These are phyloP conservation scores for Paramecium sexaurelia DNA, from an alignment of 73 alveolate genomes.

Conservation along the genomic window DNA sequence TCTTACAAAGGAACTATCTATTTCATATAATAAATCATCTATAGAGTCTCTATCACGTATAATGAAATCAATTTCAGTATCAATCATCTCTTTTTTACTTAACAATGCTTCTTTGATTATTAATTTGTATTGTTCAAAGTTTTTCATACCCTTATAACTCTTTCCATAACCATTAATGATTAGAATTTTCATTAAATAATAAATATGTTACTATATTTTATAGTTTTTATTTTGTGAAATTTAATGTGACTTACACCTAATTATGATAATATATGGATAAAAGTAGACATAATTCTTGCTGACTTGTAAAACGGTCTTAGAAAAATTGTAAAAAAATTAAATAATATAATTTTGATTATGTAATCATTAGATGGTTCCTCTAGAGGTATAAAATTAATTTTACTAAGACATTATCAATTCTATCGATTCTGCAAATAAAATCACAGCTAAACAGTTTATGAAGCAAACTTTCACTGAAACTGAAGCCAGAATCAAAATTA, in stretches of 20 bases:
- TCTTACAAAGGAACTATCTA: slow-evolving; percentile 58
- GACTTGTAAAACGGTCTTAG: not conserved
- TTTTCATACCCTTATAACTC: not conserved
- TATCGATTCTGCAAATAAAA: not conserved
- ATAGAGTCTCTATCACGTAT: slow-evolving; percentile 51
- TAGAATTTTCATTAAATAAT: slow-evolving; percentile 1
- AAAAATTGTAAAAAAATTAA: too few species aligned
- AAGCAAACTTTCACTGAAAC: not conserved
- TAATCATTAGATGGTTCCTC: not conserved
- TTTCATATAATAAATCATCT: slow-evolving; percentile 80
- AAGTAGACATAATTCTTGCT: not conserved
- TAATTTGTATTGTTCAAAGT: slow-evolving; percentile 1
- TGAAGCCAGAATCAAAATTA: not conserved
- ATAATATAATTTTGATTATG: not conserved
- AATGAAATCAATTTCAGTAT: slow-evolving; percentile 63
- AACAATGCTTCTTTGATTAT: not conserved
- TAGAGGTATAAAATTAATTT: not conserved
- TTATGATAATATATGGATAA: not conserved
- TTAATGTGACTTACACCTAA: not conserved
- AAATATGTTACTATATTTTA: not conserved
- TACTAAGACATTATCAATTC: not conserved
- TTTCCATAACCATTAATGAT: slow-evolving; percentile 42
- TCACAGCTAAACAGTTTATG: not conserved
- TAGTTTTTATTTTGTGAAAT: not conserved
- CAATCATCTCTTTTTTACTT: slow-evolving; percentile 60